Evolutionary conservation across 2,329 filamentous ascomycete genomes (phyloP).

Genomic region (Penicillium crustosum): DNA sequence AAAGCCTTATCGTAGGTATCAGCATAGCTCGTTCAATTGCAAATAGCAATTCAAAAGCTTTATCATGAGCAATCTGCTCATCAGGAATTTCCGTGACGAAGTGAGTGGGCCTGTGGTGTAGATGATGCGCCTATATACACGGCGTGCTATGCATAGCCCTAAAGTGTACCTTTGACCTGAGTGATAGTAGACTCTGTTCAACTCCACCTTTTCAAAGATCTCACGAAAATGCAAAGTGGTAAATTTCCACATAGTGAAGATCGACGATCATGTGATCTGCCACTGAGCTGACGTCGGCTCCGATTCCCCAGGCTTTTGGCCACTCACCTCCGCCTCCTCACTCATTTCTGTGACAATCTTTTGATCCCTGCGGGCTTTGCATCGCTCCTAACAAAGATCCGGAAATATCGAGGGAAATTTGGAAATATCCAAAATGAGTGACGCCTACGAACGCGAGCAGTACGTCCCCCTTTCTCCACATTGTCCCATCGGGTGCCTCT

Average conservation of each 20-base stretch:
- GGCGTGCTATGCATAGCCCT: not conserved
- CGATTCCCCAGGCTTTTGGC: conserved; percentile 1
- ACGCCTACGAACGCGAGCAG: conserved; percentile 74
- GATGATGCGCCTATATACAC: not conserved
- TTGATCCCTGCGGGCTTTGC: not conserved
- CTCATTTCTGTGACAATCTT: not conserved
- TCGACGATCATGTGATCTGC: conserved; percentile 1
- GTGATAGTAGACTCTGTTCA: not conserved
- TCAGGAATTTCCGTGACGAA: not conserved
- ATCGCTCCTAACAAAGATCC: not conserved
- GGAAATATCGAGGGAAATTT: not conserved
- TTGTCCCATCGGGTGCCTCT: not conserved
- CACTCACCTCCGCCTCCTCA: conserved; percentile 3
- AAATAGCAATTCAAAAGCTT: not conserved
- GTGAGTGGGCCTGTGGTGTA: not conserved
- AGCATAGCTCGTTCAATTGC: not conserved
- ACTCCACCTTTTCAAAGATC: too few relatives aligned
- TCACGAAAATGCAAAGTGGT: not conserved
- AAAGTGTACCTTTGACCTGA: too few relatives aligned
- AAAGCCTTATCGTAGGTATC: too few relatives aligned
- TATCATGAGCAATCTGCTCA: not conserved
- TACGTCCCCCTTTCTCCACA: conserved; percentile 35
- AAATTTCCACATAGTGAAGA: not conserved
- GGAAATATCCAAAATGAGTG: conserved; percentile 57
- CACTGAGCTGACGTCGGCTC: conserved; percentile 4